Percentiles rank a stretch among this genome's conserved stretches.
These are phyloP conservation scores for Rhexocercosporidium sp. DNA, from an alignment of 2,329 filamentous ascomycete species.

Conservation along the genomic window DNA sequence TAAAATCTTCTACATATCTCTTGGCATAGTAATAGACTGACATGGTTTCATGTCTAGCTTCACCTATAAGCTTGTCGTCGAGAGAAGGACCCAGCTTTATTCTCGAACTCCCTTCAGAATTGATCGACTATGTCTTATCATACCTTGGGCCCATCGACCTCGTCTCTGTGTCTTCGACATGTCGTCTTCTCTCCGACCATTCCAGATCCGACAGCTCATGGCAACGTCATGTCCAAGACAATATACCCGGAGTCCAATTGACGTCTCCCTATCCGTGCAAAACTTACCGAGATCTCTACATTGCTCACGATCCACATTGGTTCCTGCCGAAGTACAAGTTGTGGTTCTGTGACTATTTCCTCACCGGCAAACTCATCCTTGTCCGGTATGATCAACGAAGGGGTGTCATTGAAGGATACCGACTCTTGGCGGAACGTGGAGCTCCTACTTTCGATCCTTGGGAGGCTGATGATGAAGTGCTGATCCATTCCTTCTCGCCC, in stretches of 20 bases:
- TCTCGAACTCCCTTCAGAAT: constrained; percentile 71
- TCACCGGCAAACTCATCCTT: constrained; percentile 77
- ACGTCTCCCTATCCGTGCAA: constrained; percentile 60
- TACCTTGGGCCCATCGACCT: constrained; percentile 71
- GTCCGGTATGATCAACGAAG: constrained; percentile 75
- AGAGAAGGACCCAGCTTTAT: constrained; percentile 40
- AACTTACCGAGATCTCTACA: constrained; percentile 74
- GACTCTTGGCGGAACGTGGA: constrained; percentile 69
- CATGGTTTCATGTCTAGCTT: not conserved
- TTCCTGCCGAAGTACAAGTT: constrained; percentile 80
- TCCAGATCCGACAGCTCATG: constrained; percentile 73
- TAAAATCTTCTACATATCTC: not conserved
- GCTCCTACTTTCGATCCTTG: constrained; percentile 64
- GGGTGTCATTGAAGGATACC: constrained; percentile 81
- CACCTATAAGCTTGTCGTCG: not conserved
- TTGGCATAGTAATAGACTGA: not conserved
- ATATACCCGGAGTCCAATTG: constrained; percentile 63
- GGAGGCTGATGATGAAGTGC: constrained; percentile 66
- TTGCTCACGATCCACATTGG: constrained; percentile 80
- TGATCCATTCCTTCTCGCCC: constrained; percentile 77
- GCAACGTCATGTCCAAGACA: constrained; percentile 70
- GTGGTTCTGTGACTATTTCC: constrained; percentile 81
- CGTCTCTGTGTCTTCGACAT: constrained; percentile 62
- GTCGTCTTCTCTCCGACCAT: constrained; percentile 62
- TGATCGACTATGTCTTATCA: constrained; percentile 73